Percentiles rank a stretch among this genome's conserved stretches.
Conservation (phyloP, 176 grass and related monocot genomes). For the Carex parvula region DNA sequence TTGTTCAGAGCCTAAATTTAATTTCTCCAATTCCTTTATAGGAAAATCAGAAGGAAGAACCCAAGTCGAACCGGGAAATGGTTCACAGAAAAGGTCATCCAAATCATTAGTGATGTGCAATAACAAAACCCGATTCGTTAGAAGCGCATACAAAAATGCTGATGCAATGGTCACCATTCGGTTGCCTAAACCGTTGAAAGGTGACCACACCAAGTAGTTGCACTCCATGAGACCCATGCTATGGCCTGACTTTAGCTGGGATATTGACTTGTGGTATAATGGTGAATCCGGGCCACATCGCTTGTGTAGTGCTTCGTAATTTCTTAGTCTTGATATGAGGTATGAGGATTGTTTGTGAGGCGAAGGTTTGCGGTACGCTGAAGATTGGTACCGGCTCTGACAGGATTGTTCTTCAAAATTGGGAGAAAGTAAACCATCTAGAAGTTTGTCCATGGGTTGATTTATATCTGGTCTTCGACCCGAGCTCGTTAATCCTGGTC, state of each 20-base stretch:
- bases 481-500: background rate
- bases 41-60: conserved; percentile 64
- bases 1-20: conserved; percentile 32
- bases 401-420: conserved; percentile 68
- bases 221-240: conserved; percentile 40
- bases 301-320: conserved; percentile 65
- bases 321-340: conserved; percentile 59
- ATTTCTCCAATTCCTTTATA: conserved; percentile 37
- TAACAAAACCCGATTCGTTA: conserved; percentile 64
- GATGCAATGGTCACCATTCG: conserved; percentile 59
- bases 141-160: conserved; percentile 56
- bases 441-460: conserved; percentile 35
- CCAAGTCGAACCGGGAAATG: conserved; percentile 70
- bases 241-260: conserved; percentile 42
- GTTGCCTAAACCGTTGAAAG: conserved; percentile 63
- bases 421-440: conserved; percentile 55
- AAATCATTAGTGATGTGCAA: conserved; percentile 56
- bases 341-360: conserved; percentile 48
- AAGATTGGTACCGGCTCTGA: conserved; percentile 67
- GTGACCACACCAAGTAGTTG: conserved; percentile 54
- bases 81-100: conserved; percentile 67
- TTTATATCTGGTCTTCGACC: background rate
- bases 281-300: conserved; percentile 60
- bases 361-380: conserved; percentile 43
- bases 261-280: conserved; percentile 44